Evolutionary conservation across 2,329 filamentous ascomycete genomes (phyloP).

Genomic region (Ascochyta lentis): DNA sequence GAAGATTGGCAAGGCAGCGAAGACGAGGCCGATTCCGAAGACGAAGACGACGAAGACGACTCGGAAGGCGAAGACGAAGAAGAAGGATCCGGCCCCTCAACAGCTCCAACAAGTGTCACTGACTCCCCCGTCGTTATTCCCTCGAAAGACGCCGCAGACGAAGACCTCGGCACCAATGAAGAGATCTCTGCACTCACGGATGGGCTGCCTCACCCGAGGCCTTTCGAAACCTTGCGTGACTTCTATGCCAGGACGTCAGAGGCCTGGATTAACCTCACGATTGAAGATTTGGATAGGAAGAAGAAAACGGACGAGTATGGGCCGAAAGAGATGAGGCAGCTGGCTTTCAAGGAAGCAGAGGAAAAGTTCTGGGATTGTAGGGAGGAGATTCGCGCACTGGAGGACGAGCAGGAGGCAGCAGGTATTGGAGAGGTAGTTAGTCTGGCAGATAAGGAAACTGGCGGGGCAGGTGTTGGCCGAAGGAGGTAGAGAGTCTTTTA

Average conservation of each 20-base stretch:
- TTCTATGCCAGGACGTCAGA: constrained; percentile 89
- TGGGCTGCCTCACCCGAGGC: constrained; percentile 75
- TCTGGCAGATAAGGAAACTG: constrained; percentile 71
- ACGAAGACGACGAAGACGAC: constrained; percentile 57
- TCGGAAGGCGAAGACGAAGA: constrained; percentile 51
- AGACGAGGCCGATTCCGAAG: constrained; percentile 52
- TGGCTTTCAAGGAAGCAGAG: constrained; percentile 88
- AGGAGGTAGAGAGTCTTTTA: constrained; percentile 32
- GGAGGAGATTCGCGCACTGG: constrained; percentile 88
- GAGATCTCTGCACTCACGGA: constrained; percentile 68
- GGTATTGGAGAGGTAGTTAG: constrained; percentile 95
- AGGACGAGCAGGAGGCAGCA: constrained; percentile 95
- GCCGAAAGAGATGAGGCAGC: constrained; percentile 89
- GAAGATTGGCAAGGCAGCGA: constrained; percentile 77
- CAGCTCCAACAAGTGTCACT: constrained; percentile 60
- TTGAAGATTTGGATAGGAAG: constrained; percentile 68
- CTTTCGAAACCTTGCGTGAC: constrained; percentile 88
- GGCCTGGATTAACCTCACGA: constrained; percentile 88
- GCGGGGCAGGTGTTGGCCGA: constrained; percentile 43
- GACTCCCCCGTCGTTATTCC: constrained; percentile 28
- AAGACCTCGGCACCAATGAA: constrained; percentile 55
- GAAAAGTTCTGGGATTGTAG: constrained; percentile 99
- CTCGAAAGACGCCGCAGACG: constrained; percentile 42
- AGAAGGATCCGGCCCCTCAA: constrained; percentile 59
- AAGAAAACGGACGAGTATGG: constrained; percentile 61